phyloP scores from a whole-genome alignment of 2,329 filamentous ascomycete genomes.

The Raffaelea albimanens region DNA sequence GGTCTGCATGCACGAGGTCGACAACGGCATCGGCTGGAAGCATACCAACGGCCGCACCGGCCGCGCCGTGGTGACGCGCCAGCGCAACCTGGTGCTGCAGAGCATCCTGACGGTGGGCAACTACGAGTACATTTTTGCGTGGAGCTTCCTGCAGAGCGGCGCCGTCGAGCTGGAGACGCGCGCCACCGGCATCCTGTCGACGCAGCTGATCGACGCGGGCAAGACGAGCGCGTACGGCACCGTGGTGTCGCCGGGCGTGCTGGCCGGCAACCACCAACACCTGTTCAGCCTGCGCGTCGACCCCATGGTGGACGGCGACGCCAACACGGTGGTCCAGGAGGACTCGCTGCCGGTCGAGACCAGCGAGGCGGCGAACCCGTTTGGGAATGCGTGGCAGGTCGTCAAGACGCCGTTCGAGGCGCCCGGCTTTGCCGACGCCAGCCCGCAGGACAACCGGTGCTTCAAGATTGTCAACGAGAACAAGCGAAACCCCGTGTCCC shows the following conservation, averaged over 20 bases:
- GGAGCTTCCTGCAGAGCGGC: conserved; percentile 50
- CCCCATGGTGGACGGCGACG: conserved; percentile 48
- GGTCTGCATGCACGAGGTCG: conserved; percentile 60
- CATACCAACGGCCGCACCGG: conserved; percentile 57
- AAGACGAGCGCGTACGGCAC: conserved; percentile 47
- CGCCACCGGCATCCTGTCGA: conserved; percentile 56
- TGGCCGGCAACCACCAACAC: conserved; percentile 63
- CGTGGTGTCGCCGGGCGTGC: conserved; percentile 50
- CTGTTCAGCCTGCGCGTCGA: conserved; percentile 58
- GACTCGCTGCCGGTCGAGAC: conserved; percentile 31
- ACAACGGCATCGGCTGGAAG: conserved; percentile 62
- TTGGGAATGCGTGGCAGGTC: conserved; percentile 31
- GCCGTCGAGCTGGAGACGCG: conserved; percentile 51
- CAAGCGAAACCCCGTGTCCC: conserved; percentile 28
- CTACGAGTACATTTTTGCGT: conserved; percentile 53
- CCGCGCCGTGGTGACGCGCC: conserved; percentile 48
- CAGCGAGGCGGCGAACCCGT: conserved; percentile 32
- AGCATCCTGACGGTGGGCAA: conserved; percentile 61
- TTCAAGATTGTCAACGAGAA: conserved; percentile 39
- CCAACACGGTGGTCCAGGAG: conserved; percentile 38
- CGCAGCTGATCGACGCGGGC: conserved; percentile 46
- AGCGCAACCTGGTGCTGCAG: conserved; percentile 55
- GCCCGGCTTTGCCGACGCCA: conserved; percentile 32
- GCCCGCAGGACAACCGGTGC: conserved; percentile 36
- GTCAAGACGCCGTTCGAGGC: conserved; percentile 31